These are phyloP conservation scores for Lentinula boryana DNA, from an alignment of 768 basidiomycete species.

Conservation along the genomic window DNA sequence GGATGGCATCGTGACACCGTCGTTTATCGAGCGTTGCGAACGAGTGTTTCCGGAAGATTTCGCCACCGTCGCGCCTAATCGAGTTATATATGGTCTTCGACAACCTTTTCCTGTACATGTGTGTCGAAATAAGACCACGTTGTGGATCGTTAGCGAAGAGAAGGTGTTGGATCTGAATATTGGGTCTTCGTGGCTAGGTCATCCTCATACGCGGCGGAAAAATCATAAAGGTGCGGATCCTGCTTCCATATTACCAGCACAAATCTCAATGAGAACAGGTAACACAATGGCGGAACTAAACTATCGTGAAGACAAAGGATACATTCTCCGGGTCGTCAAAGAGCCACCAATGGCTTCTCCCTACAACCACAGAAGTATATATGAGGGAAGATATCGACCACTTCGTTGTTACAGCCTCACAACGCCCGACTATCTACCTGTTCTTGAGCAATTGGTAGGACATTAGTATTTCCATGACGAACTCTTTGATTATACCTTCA, in stretches of 20 bases:
- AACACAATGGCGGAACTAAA: background rate
- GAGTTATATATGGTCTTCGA: slow-evolving; percentile 1
- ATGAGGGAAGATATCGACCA: background rate
- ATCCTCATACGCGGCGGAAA: background rate
- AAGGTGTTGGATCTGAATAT: slow-evolving; percentile 4
- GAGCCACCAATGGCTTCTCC: background rate
- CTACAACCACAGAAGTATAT: background rate
- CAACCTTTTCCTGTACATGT: slow-evolving; percentile 3
- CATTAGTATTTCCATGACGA: background rate
- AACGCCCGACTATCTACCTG: background rate
- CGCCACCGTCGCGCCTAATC: background rate
- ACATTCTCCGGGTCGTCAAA: background rate
- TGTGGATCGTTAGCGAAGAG: slow-evolving; percentile 3
- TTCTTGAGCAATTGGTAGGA: slow-evolving; percentile 3
- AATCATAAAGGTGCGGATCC: background rate
- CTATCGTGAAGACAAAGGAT: background rate
- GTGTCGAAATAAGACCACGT: background rate
- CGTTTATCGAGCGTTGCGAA: slow-evolving; percentile 2
- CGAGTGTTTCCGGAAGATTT: slow-evolving; percentile 1
- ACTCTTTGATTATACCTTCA: background rate
- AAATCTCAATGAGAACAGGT: background rate
- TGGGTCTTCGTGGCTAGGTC: slow-evolving; percentile 1
- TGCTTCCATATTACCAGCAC: background rate
- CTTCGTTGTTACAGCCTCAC: slow-evolving; percentile 5
- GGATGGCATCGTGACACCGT: background rate